These are phyloP conservation scores for Chamaecrista fasciculata DNA, from an alignment of 306 rosid genomes.

Conservation along the genomic window DNA sequence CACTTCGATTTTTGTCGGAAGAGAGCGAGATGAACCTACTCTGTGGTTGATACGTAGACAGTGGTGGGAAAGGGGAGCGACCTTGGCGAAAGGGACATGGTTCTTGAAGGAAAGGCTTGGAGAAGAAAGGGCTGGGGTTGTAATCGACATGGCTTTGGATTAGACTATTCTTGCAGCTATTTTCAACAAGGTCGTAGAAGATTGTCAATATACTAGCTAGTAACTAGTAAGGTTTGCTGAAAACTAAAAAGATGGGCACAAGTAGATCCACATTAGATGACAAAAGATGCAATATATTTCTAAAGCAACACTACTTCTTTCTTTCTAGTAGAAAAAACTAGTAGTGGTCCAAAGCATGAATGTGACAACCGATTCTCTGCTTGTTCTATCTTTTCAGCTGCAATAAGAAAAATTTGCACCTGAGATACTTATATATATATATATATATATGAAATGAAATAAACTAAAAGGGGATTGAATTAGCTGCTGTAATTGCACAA, in stretches of 20 bases:
- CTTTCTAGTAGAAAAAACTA: conserved; percentile 76
- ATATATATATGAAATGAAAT: too few relatives aligned
- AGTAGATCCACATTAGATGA: background rate
- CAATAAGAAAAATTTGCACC: too few relatives aligned
- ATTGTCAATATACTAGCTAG: too few relatives aligned
- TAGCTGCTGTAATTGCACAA: too few relatives aligned
- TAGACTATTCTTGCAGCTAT: conserved; percentile 3
- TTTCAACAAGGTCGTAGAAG: too few relatives aligned
- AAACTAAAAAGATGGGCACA: too few relatives aligned
- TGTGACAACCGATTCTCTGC: conserved; percentile 85
- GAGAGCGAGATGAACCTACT: conserved; percentile 21
- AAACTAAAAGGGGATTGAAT: too few relatives aligned
- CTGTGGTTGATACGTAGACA: background rate
- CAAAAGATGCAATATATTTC: background rate
- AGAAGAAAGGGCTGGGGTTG: conserved; percentile 42
- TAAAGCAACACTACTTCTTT: conserved; percentile 57
- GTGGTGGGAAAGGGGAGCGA: conserved; percentile 29
- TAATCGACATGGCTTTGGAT: conserved; percentile 47
- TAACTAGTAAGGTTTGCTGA: too few relatives aligned
- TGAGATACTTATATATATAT: too few relatives aligned
- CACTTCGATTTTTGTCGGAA: conserved; percentile 33
- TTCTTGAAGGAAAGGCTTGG: conserved; percentile 41
- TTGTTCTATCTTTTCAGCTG: conserved; percentile 93
- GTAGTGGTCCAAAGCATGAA: conserved; percentile 81
- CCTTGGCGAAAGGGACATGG: conserved; percentile 20